Conservation (phyloP, 2,329 filamentous ascomycete species). For the Ustulina deusta region DNA sequence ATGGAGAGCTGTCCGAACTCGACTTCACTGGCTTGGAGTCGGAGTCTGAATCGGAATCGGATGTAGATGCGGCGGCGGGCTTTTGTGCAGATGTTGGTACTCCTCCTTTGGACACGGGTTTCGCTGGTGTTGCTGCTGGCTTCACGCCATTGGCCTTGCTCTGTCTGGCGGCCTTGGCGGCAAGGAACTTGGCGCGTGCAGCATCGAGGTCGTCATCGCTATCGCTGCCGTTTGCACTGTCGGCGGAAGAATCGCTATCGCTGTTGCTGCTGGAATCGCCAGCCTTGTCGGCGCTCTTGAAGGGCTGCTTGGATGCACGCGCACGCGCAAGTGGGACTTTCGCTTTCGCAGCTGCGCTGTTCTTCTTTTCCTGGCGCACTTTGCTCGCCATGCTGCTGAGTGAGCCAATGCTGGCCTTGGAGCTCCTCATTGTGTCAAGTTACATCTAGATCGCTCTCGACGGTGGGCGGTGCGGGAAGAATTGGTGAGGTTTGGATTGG, state of each 20-base stretch:
- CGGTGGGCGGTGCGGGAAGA: neutral
- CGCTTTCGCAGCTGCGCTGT: constrained; percentile 38
- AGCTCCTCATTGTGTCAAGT: constrained; percentile 33
- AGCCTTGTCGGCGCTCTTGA: constrained; percentile 40
- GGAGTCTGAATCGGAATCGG: constrained; percentile 36
- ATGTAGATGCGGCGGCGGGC: constrained; percentile 40
- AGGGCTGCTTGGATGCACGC: constrained; percentile 35
- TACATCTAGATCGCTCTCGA: constrained; percentile 15
- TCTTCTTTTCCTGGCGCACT: constrained; percentile 47
- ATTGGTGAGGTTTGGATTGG: neutral
- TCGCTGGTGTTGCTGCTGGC: constrained; percentile 33
- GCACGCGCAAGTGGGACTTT: constrained; percentile 37
- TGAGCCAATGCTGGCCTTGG: constrained; percentile 41
- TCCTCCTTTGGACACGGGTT: constrained; percentile 40
- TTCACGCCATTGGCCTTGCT: constrained; percentile 45
- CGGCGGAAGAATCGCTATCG: constrained; percentile 52
- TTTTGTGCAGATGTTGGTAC: constrained; percentile 43
- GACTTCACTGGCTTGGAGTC: too few relatives aligned
- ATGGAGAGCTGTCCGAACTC: constrained; percentile 15
- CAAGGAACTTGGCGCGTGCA: constrained; percentile 51
- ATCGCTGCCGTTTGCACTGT: constrained; percentile 53
- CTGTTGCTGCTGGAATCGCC: constrained; percentile 50
- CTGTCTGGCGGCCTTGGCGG: constrained; percentile 47
- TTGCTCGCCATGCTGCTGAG: constrained; percentile 44
- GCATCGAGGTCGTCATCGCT: constrained; percentile 42